phyloP scores from a whole-genome alignment of 495 filamentous ascomycete genomes.

The Aspergillus sclerotiicarbonarius region DNA sequence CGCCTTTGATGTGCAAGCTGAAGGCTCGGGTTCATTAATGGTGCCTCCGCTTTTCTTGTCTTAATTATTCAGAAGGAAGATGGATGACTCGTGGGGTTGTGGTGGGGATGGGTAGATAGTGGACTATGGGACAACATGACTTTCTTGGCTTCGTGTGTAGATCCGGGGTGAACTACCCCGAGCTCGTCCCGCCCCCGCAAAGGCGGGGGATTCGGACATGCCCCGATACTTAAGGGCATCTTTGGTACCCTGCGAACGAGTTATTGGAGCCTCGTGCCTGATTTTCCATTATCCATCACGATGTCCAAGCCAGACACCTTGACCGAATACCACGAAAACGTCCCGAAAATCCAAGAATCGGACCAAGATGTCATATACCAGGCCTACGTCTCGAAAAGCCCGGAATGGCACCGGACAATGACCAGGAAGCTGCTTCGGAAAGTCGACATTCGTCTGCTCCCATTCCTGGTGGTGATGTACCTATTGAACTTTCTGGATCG shows the following conservation, averaged over 20 bases:
- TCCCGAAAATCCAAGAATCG: constrained; percentile 10
- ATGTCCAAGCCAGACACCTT: constrained; percentile 15
- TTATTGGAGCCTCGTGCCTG: neutral
- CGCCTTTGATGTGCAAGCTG: constrained; percentile 21
- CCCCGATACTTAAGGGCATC: neutral
- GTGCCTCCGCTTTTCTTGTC: too few relatives aligned
- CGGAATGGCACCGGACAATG: constrained; percentile 37
- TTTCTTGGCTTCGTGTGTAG: neutral
- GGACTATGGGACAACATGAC: neutral
- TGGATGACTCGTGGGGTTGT: neutral
- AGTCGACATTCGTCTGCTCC: constrained; percentile 59
- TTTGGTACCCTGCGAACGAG: too few relatives aligned
- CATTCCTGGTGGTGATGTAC: constrained; percentile 67
- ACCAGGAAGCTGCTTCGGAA: constrained; percentile 50
- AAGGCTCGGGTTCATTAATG: neutral
- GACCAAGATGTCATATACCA: constrained; percentile 34
- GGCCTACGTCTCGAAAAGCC: constrained; percentile 28
- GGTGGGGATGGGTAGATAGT: neutral
- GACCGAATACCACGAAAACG: constrained; percentile 16
- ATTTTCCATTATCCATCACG: neutral
- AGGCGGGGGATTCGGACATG: neutral
- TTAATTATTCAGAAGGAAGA: neutral
- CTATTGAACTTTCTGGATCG: constrained; percentile 80
- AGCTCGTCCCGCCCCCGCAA: neutral
- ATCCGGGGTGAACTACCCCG: neutral